Conservation (phyloP, 768 basidiomycete genomes). For the Suillus bovinus region DNA sequence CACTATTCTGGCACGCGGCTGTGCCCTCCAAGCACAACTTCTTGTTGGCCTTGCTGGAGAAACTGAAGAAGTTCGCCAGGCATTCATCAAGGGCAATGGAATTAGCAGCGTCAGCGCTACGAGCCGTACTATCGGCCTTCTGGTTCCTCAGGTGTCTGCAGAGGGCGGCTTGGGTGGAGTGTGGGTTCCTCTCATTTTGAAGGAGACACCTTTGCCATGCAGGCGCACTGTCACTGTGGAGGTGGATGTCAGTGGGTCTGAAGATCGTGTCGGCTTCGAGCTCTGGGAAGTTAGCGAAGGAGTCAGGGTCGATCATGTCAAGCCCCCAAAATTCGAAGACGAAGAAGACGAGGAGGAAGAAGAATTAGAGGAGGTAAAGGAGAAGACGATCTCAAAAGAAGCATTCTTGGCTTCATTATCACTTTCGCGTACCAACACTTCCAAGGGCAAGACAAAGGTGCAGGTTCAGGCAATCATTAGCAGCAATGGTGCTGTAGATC, state of each 20-base stretch:
- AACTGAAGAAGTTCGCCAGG: conserved; percentile 49
- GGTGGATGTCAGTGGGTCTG: conserved; percentile 46
- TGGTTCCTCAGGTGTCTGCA: conserved; percentile 54
- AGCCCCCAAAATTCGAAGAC: conserved; percentile 44
- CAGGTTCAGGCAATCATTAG: conserved; percentile 43
- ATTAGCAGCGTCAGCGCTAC: conserved; percentile 54
- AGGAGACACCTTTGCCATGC: conserved; percentile 72
- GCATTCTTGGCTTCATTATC: conserved; percentile 41
- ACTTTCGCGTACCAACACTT: conserved; percentile 37
- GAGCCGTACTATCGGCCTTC: conserved; percentile 59
- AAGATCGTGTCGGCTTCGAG: conserved; percentile 55
- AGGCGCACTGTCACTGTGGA: conserved; percentile 61
- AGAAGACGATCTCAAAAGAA: conserved; percentile 59
- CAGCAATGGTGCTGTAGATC: conserved; percentile 34
- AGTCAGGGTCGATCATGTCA: conserved; percentile 60
- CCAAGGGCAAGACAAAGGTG: conserved; percentile 51
- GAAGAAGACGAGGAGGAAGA: conserved; percentile 53
- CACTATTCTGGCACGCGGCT: conserved; percentile 74
- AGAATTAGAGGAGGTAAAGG: conserved; percentile 65
- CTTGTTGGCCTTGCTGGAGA: conserved; percentile 49
- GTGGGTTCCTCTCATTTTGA: conserved; percentile 66
- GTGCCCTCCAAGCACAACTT: conserved; percentile 70
- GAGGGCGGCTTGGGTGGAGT: conserved; percentile 53
- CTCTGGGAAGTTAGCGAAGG: conserved; percentile 78
- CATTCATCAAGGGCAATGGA: conserved; percentile 46